Base-by-base conservation (phyloP, 352 stramenopile species). In the Peronospora tabacina region DNA sequence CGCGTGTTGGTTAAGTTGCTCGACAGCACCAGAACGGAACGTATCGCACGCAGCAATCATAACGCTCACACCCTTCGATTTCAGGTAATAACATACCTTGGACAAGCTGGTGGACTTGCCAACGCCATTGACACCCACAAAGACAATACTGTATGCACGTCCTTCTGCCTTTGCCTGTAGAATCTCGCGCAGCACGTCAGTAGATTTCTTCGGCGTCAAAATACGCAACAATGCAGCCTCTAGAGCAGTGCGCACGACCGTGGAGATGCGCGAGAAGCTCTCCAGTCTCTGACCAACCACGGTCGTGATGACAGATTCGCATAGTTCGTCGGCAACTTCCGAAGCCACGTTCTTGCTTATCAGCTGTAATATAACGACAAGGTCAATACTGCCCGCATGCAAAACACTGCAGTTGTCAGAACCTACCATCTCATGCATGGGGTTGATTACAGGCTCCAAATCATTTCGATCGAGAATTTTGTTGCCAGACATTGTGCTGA, bases 1-100 rank as follows among this genome's bases (percentile, higher is more conserved):
- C 8, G 92, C 92, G 67, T 99, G 97, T 33, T 98, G 89, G 58
- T 95, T 96, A 41, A 99, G 75, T 62, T 99, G 97, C 75, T 99
- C 96, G 12, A 99, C 96, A 13, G 97, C 97, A 38, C 97, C 97
- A 13, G 92, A 98, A 30, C 96, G 89, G 75, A 99, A 99, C 2
- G 96, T 99, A 72, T 99, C 96, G 55, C 96, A 98, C 1, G 97
- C 97, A 37, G 95, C 95, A 28, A 99, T 92, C 55, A 98, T 75
- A 22, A 97, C 82, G 39, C 96, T 96, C 49, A 98, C 75, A 35
- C 94, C 95, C 62, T 98, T 97, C 10, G 85, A 89, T 69, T 99
- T 98, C 36, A 99, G 82, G 67, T 98, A 98, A 75, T 98, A 99
- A 51, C 91, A 97, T 49, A 99, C 90, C 68, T 99, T 99, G 42